Conservation (phyloP, 2,329 filamentous ascomycete genomes). For the Dactylellina cionopaga region DNA sequence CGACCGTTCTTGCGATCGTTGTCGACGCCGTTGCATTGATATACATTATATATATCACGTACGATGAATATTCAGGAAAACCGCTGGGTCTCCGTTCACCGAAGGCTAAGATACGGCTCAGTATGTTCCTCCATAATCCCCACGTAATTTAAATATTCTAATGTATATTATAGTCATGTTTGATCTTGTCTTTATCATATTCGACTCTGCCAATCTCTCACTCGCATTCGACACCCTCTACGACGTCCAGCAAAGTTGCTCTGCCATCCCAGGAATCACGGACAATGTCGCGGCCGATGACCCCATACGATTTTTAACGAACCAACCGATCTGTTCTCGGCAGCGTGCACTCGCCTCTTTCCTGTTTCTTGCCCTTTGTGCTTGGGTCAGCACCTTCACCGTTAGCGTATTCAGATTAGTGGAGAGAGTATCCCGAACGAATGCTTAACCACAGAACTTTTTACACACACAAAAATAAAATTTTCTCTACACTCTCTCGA, state of each 20-base stretch:
- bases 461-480: neutral
- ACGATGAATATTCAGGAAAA: constrained; percentile 94
- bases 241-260: constrained; percentile 69
- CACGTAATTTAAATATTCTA: constrained; percentile 4
- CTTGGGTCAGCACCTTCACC: constrained; percentile 90
- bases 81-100: constrained; percentile 86
- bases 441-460: constrained; percentile 16
- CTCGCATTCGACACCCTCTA: constrained; percentile 86
- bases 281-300: constrained; percentile 58
- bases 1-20: constrained; percentile 86
- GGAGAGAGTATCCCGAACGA: constrained; percentile 64
- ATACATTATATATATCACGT: constrained; percentile 93
- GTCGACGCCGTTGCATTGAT: constrained; percentile 89
- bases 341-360: constrained; percentile 80
- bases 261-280: constrained; percentile 62
- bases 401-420: constrained; percentile 81
- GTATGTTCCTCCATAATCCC: constrained; percentile 37
- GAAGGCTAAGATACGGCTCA: constrained; percentile 82
- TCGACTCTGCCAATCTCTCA: constrained; percentile 91
- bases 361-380: constrained; percentile 80
- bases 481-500: constrained; percentile 20
- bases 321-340: constrained; percentile 68
- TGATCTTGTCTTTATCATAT: constrained; percentile 96
- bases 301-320: constrained; percentile 5
- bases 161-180: constrained; percentile 71